These are phyloP conservation scores for Brassica carinata DNA, from an alignment of 345 rosid species.

Conservation along the genomic window DNA sequence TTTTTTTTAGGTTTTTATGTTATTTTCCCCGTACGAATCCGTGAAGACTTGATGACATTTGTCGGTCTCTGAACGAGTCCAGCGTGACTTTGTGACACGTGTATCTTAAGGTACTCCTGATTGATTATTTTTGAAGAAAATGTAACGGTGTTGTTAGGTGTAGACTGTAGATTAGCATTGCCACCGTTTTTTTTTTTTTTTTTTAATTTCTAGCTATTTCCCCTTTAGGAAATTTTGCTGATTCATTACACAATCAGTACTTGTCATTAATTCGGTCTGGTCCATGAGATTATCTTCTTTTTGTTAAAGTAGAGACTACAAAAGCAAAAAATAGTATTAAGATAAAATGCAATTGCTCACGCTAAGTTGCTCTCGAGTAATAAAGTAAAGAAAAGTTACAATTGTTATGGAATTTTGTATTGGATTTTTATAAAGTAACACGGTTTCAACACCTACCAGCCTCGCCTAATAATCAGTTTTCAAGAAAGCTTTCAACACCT, in stretches of 20 bases:
- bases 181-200: not conserved
- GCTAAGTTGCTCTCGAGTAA: slow-evolving; percentile 2
- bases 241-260: not conserved
- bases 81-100: slow-evolving; percentile 28
- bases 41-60: slow-evolving; percentile 18
- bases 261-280: slow-evolving; percentile 13
- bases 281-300: not conserved
- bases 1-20: not conserved
- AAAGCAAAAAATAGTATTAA: not conserved
- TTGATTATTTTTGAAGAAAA: not conserved
- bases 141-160: not conserved
- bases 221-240: not conserved
- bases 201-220: not conserved
- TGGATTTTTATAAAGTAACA: not conserved
- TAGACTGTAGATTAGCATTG: not conserved
- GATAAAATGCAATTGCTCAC: slow-evolving; percentile 2
- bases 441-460: slow-evolving; percentile 4
- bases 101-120: not conserved
- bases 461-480: not conserved
- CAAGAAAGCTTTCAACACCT: too few relatives aligned
- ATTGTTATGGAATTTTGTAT: not conserved
- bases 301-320: not conserved
- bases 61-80: slow-evolving; percentile 19
- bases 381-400: slow-evolving; percentile 3
- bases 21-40: not conserved